A percentile compares a stretch with the other conserved stretches of the same genome.
Conservation (phyloP, 805 yeast species). For the Pichia paraexigua region DNA sequence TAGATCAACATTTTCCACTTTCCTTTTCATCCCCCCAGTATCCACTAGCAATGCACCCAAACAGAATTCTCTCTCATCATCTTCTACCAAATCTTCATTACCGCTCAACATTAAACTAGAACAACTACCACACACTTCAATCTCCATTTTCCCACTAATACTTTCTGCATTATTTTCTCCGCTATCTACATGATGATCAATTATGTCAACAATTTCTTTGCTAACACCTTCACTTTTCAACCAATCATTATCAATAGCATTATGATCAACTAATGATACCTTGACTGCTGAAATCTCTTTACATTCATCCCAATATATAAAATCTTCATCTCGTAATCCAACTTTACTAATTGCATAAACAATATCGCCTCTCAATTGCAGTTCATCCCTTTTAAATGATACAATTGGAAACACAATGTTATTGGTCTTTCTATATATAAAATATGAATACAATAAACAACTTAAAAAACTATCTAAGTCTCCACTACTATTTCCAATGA, state of each 20-base stretch:
- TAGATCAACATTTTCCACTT: background rate
- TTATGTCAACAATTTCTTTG: conserved; percentile 44
- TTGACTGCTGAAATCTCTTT: conserved; percentile 10
- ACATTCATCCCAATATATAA: conserved; percentile 67
- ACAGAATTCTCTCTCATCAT: conserved; percentile 2
- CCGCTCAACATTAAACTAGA: conserved; percentile 52
- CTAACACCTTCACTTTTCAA: conserved; percentile 11
- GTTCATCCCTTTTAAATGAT: conserved; percentile 61
- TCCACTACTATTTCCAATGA: conserved; percentile 80
- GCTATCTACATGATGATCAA: conserved; percentile 88
- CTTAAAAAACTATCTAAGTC: conserved; percentile 72
- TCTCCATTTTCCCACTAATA: conserved; percentile 6
- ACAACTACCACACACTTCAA: conserved; percentile 69
- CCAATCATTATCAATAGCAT: conserved; percentile 22
- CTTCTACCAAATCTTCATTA: background rate
- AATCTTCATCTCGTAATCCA: conserved; percentile 37
- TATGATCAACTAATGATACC: conserved; percentile 68
- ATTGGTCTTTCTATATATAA: conserved; percentile 27
- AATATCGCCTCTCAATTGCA: conserved; percentile 66
- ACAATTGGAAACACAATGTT: conserved; percentile 56
- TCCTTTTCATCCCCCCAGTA: background rate
- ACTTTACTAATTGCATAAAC: conserved; percentile 40
- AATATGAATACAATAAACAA: conserved; percentile 65
- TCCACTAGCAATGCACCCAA: conserved; percentile 6
- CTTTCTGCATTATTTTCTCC: conserved; percentile 9